Evolutionary conservation across 257 asterid species (phyloP), one percentile per base, ranked within the genome.

Genomic region (Marsdenia floribunda): DNA sequence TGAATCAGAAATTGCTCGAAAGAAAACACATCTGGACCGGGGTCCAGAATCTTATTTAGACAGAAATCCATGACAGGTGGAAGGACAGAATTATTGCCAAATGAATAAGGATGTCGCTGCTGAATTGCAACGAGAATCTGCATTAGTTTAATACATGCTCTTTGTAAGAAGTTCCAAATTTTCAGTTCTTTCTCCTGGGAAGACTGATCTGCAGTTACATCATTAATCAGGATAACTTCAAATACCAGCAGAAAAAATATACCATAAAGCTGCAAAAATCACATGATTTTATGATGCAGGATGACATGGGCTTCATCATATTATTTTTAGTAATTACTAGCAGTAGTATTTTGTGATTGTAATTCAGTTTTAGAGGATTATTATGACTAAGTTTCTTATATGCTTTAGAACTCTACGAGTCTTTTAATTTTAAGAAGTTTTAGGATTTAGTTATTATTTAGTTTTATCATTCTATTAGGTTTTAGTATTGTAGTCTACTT

Each of bases 101-200:
- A 95, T 65, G 99, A 86, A 81, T 92, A 95, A 80, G 99, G 99
- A 82, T 95, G 99, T 59, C 93, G 86, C 73, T 76, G 82, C 84
- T 95, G 99, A 83, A 88, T 83, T 82, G 93, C 83, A 61, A 92
- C 79, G 79, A 90, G 82, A 80, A 95, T 90, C 90, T 89, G 92
- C 96, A 95, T 82, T 73, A 92, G 80, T 80, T 95, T 92, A 68
- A 87, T 83, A 79, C 97, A 95, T 60, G 93, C 93, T 84, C 79
- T 86, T 86, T 88, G 87, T 79, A 90, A 83, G 85, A 92, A 91
- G 57, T 84, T 89, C 89, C 90, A 88, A 78, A 95, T 86, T 80
- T 87, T 90, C 58, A 94, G 89, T 71, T 87, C 85, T 79, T 84
- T 87, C 83, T 85, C 96, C 82, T 74, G 91, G 79, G 89, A 86